Base-by-base conservation (phyloP, 2,329 filamentous ascomycete species). In the Monosporascus sp. region DNA sequence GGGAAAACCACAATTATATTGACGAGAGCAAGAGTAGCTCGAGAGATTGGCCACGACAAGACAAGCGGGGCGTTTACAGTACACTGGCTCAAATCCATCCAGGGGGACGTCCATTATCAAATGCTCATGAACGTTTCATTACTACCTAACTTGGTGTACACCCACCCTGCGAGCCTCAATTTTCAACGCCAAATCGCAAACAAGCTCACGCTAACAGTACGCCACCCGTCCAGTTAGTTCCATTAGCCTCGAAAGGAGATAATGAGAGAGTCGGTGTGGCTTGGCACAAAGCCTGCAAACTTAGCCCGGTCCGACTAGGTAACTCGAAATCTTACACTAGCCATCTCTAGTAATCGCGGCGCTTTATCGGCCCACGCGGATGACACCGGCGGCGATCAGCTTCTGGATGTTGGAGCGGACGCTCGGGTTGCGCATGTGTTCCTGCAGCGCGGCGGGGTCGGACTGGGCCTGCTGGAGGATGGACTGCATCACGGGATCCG, bases 401-500 rank as follows among this genome's bases (percentile, higher is more conserved):
- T 97, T 97, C 79, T 97, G 90, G 59, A 99, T 88, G 82, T 97
- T 96, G 64, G 82, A 82, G 55, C 85, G 81, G 62, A 99, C 89
- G 54, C 79, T 81, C 0, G 90, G 83, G 77, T 97, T 99, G 78
- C 86, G 89, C 89, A 99, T 96, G 74, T 99, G 95, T 72, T 99
- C 93, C 69, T 95, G 88, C 58, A 99, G 82, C 46, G 94, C 94
- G 48, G 88, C 88, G 18, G 94, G 94, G 66, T 99, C 89, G 52
- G 84, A 85, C 79, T 97, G 96, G 46, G 94, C 94, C 75, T 99
- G 94, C 71, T 97, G 92, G 52, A 97, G 83, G 61, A 97, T 97
- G 60, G 88, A 88, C 75, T 99, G 91, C 93, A 99, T 97, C 68
- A 99, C 87, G 17, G 94, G 94, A 68, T 99, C 94, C 71, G 92